These are phyloP conservation scores for Spinacia oleracea DNA, from an alignment of 179 eudicot genomes.

Conservation along the genomic window DNA sequence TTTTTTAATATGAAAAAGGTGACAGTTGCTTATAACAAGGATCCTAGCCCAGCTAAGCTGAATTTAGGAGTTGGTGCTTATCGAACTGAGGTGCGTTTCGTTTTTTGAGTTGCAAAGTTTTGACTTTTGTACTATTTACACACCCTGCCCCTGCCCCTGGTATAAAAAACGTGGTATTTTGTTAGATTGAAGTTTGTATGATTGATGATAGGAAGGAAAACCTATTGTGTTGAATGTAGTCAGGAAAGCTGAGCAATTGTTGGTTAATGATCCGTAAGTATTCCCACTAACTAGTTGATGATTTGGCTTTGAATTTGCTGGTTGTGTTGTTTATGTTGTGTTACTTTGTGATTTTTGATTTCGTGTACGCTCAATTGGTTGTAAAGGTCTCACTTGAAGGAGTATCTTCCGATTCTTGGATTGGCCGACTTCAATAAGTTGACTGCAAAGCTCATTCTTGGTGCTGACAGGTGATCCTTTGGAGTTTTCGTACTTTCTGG, in stretches of 20 bases:
- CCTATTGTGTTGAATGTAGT: constrained; percentile 89
- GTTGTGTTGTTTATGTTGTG: background rate
- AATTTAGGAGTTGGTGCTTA: constrained; percentile 99
- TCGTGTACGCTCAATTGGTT: constrained; percentile 16
- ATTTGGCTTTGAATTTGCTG: background rate
- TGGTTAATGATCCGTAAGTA: constrained; percentile 78
- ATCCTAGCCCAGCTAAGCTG: constrained; percentile 77
- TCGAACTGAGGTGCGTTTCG: constrained; percentile 78
- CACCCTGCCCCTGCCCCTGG: too few species aligned
- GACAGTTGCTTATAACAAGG: constrained; percentile 93
- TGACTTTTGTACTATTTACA: background rate
- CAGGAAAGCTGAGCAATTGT: constrained; percentile 77
- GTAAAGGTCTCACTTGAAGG: constrained; percentile 73
- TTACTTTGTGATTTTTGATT: background rate
- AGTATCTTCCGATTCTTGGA: constrained; percentile 92
- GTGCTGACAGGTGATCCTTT: constrained; percentile 70
- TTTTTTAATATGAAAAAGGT: constrained; percentile 42
- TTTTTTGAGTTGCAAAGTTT: too few species aligned
- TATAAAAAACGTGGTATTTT: too few species aligned
- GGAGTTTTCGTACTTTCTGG: constrained; percentile 1
- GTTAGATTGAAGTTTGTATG: too few species aligned
- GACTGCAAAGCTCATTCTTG: constrained; percentile 89
- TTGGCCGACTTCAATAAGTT: constrained; percentile 86
- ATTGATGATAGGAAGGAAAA: constrained; percentile 77
- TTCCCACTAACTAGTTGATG: background rate